Evolutionary conservation across 2,329 filamentous ascomycete species (phyloP).

Genomic region (Hypoxylon sp.): DNA sequence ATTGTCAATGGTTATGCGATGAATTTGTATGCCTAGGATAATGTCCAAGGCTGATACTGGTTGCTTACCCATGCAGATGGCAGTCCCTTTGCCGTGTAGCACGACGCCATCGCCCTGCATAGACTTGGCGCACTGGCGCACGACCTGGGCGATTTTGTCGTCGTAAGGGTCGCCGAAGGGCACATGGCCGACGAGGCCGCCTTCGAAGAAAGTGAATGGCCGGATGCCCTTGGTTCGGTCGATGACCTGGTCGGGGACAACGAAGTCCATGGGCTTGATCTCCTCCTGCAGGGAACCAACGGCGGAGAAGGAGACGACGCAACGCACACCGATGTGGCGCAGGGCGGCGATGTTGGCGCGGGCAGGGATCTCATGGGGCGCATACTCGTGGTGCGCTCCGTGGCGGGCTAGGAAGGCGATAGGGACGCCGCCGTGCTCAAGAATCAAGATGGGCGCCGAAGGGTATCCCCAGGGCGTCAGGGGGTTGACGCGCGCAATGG

Average conservation of each 20-base stretch:
- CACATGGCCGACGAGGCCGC: constrained; percentile 91
- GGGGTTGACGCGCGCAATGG: constrained; percentile 81
- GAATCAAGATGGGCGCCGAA: constrained; percentile 81
- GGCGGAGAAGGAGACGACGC: constrained; percentile 93
- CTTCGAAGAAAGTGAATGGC: constrained; percentile 95
- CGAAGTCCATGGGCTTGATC: constrained; percentile 96
- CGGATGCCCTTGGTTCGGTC: constrained; percentile 96
- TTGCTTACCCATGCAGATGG: constrained; percentile 88
- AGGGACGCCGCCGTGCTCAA: constrained; percentile 83
- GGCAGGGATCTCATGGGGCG: constrained; percentile 93
- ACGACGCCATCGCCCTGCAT: constrained; percentile 87
- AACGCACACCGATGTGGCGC: constrained; percentile 87
- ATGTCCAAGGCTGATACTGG: constrained; percentile 14
- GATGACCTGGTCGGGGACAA: constrained; percentile 95
- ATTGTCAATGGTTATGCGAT: neutral
- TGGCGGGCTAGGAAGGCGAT: constrained; percentile 96
- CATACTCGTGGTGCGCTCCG: constrained; percentile 86
- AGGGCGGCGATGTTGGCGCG: constrained; percentile 99
- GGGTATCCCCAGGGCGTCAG: constrained; percentile 90
- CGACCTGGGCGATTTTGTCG: constrained; percentile 77
- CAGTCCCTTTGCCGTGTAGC: constrained; percentile 84
- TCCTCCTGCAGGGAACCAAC: constrained; percentile 93
- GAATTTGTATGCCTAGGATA: neutral
- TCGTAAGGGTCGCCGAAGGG: constrained; percentile 98
- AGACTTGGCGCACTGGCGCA: constrained; percentile 78